Percentiles rank a stretch among this genome's conserved stretches.
Conservation (phyloP, 192 early-diverging fungal species). For the Dissophora ornata region DNA sequence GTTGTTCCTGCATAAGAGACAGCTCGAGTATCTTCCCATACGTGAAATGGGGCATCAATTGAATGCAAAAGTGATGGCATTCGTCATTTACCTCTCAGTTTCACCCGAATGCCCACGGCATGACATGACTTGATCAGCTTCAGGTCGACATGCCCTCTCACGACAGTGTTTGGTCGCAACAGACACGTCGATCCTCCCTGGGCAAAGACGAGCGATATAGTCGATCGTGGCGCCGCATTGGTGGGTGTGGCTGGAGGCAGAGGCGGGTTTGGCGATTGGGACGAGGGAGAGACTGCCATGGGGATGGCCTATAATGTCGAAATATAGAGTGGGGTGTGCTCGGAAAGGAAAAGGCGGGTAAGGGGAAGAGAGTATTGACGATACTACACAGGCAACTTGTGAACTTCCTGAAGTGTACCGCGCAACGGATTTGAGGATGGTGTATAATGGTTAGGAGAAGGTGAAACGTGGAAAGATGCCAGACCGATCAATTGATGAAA, state of each 20-base stretch:
- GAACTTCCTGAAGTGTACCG: neutral
- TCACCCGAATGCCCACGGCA: constrained; percentile 39
- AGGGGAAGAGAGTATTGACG: neutral
- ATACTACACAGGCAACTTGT: neutral
- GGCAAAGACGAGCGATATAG: constrained; percentile 30
- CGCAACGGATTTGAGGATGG: neutral
- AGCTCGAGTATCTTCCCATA: too few species aligned
- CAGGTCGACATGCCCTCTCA: constrained; percentile 49
- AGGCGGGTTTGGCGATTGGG: neutral
- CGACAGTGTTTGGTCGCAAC: constrained; percentile 40
- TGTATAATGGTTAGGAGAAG: too few species aligned
- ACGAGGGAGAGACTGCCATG: neutral
- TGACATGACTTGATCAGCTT: constrained; percentile 51
- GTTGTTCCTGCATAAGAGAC: too few species aligned
- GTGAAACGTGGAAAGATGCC: too few species aligned
- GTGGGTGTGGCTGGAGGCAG: neutral
- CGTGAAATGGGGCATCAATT: too few species aligned
- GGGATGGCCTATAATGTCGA: neutral
- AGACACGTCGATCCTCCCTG: constrained; percentile 48
- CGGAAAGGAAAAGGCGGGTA: too few species aligned
- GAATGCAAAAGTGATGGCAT: neutral
- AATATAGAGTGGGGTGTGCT: too few species aligned
- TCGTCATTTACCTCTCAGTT: constrained; percentile 36
- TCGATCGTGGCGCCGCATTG: constrained; percentile 14
- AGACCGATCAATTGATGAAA: too few species aligned